Evolutionary conservation across 2,329 filamentous ascomycete genomes (phyloP), one percentile per base, ranked within the genome.

Genomic region (Ilyonectria destructans): DNA sequence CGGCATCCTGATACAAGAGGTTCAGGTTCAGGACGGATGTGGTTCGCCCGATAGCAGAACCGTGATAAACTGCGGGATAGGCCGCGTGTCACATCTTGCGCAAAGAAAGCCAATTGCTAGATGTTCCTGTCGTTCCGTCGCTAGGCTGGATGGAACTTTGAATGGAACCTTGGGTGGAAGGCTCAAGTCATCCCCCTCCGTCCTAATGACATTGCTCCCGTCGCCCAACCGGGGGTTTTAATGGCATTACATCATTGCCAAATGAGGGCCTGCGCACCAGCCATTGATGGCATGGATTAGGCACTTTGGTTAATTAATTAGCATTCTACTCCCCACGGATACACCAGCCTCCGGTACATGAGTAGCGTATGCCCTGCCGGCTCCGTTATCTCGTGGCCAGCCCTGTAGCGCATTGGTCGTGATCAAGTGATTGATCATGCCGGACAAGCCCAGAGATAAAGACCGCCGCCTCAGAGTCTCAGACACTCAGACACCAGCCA

Each of bases 1-100:
- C 61, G 10, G 49, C 40, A 56, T 65, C 51, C 49, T 66, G 58
- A 66, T 33, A 61, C 63, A 51, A 46, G 35, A 57, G 63, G 54
- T 58, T 66, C 64, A 65, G 62, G 62, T 65, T 49, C 48, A 29
- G 23, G 33, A 43, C 40, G 57, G 43, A 59, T n/a, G 29, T 37
- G 37, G 40, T 35, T 49, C 49, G 45, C 33, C 57, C 57, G 57
- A 46, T 37, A 35, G 52, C 17, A 33, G 33, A 26, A 7, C 37
- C 46, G 12, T 26, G 26, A 26, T 5, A 57, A 17, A 31, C 35
- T 8, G 19, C 48, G 19, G 26, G 46, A 52, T 33, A 52, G 35
- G 33, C 45, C 21, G 57, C 56, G 56, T 58, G 57, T 51, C 57
- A 17, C 10, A 19, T 23, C 19, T 31, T 58, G n/a, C 10, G 31